Conservation (phyloP, 2,329 filamentous ascomycete genomes). For the Ophiognomonia clavigignenti-juglandacearum region DNA sequence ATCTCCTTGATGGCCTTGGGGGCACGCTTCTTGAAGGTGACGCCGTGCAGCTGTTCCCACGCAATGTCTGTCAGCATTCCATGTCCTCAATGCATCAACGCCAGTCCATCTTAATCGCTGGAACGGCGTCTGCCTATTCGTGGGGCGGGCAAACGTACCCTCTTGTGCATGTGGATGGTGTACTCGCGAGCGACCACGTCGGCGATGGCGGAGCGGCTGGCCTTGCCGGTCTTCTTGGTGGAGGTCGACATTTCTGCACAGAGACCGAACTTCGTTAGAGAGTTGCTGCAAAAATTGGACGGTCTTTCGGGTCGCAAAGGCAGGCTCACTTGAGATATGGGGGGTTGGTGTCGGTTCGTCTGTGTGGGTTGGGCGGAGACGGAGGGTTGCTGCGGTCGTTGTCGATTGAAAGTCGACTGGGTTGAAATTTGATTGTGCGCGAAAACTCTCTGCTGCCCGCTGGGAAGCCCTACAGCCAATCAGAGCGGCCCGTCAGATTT, state of each 20-base stretch:
- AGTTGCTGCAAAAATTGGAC: no score
- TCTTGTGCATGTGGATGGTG: constrained; percentile 99
- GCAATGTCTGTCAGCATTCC: constrained; percentile 28
- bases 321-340: no score
- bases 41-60: constrained; percentile 78
- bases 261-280: constrained; percentile 24
- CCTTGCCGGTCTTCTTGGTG: constrained; percentile 66
- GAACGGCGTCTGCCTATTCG: background rate
- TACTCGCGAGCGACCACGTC: constrained; percentile 99
- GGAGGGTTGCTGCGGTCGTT: no score
- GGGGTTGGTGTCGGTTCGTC: no score
- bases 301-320: no score
- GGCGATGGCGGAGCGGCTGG: constrained; percentile 85
- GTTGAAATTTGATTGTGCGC: no score
- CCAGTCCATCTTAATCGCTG: constrained; percentile 27
- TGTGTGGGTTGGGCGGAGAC: no score
- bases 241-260: constrained; percentile 60
- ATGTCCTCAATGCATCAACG: constrained; percentile 14
- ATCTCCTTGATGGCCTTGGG: constrained; percentile 99
- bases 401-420: no score
- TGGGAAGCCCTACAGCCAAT: no score
- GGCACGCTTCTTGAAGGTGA: constrained; percentile 99
- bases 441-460: no score
- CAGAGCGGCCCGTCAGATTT: no score
- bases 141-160: constrained; percentile 60